Evolutionary conservation across 805 yeast genomes (phyloP).

Genomic region (Naumovozyma baii): DNA sequence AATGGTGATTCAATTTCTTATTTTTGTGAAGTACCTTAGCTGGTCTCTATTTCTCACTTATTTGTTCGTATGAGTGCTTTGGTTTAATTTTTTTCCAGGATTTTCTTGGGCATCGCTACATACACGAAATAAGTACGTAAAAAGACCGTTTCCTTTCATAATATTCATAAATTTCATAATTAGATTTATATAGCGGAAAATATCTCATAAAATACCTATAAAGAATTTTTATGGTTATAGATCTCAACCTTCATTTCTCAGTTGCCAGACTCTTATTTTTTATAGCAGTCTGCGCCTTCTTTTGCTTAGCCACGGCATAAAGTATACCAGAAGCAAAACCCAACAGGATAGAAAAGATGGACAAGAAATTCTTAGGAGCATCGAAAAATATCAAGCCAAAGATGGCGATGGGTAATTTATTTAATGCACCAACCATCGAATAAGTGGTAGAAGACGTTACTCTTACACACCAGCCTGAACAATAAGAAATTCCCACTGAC

Average conservation of each 20-base stretch:
- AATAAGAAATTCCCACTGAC: slow-evolving; percentile 89
- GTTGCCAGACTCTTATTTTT: not conserved
- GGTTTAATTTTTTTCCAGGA: no score
- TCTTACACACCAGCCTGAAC: slow-evolving; percentile 97
- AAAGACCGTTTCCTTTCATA: no score
- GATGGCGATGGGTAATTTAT: slow-evolving; percentile 89
- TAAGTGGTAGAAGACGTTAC: slow-evolving; percentile 93
- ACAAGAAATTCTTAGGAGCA: slow-evolving; percentile 81
- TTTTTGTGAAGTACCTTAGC: no score
- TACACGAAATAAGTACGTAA: no score
- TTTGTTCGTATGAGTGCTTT: no score
- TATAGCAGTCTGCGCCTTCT: slow-evolving; percentile 34
- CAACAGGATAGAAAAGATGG: slow-evolving; percentile 72
- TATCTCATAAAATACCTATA: no score
- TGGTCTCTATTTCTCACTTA: no score
- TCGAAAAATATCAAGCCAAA: slow-evolving; percentile 87
- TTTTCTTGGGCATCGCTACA: no score
- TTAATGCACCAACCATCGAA: slow-evolving; percentile 96
- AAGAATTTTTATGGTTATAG: no score
- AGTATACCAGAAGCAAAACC: slow-evolving; percentile 90
- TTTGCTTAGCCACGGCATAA: slow-evolving; percentile 85
- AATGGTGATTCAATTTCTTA: no score
- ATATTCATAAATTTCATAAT: no score
- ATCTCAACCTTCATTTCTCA: not conserved
- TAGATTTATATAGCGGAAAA: no score